phyloP scores from a whole-genome alignment of 495 filamentous ascomycete species.

The Aspergillus diversus region DNA sequence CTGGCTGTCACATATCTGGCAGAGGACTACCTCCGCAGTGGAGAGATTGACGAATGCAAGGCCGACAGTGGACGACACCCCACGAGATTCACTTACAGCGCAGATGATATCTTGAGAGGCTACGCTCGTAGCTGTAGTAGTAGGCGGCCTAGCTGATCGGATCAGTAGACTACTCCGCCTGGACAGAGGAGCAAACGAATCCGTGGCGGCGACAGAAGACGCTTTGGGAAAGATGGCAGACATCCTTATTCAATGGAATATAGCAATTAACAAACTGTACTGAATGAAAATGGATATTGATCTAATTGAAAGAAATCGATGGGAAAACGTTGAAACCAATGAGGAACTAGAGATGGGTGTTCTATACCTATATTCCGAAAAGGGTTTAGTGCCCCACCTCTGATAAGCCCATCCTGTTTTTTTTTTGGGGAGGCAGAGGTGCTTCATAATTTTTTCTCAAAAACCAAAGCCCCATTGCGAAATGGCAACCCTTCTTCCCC shows the following conservation, averaged over 20 bases:
- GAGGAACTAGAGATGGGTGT: slow-evolving; percentile 41
- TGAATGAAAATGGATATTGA: slow-evolving; percentile 3
- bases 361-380: slow-evolving; percentile 27
- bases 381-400: slow-evolving; percentile 30
- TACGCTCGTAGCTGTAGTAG: slow-evolving; percentile 67
- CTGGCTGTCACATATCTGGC: slow-evolving; percentile 88
- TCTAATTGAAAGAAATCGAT: background rate
- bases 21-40: slow-evolving; percentile 79
- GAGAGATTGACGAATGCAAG: slow-evolving; percentile 87
- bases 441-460: slow-evolving; percentile 15
- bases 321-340: background rate
- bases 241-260: slow-evolving; percentile 4
- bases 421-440: slow-evolving; percentile 11
- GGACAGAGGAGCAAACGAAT: slow-evolving; percentile 33
- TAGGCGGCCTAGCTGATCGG: slow-evolving; percentile 56
- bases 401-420: slow-evolving; percentile 26
- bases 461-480: slow-evolving; percentile 21
- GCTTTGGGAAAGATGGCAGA: slow-evolving; percentile 18
- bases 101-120: slow-evolving; percentile 81
- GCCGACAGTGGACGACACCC: slow-evolving; percentile 83
- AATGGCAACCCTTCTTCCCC: slow-evolving; percentile 90
- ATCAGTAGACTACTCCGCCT: slow-evolving; percentile 45
- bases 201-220: slow-evolving; percentile 21
- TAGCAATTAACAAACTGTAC: background rate
- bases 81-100: slow-evolving; percentile 87